A percentile compares a stretch with the other conserved stretches of the same genome.
phyloP scores from a whole-genome alignment of 202 grass and related monocot species.

The Elaeis oleifera region DNA sequence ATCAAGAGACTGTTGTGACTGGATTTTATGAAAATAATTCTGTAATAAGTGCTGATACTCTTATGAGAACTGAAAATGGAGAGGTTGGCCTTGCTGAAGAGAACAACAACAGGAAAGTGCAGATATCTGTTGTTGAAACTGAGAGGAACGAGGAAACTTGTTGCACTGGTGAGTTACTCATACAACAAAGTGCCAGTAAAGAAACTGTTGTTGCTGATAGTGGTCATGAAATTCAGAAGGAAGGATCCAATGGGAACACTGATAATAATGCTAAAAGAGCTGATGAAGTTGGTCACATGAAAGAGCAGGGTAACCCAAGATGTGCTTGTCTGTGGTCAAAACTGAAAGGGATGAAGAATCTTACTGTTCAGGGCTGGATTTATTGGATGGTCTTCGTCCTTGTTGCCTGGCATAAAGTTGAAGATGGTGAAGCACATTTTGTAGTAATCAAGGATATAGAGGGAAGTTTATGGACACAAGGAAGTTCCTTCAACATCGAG shows the following conservation, averaged over 20 bases:
- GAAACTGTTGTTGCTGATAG: not conserved
- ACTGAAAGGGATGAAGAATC: conserved; percentile 1
- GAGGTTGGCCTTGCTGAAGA: too few species aligned
- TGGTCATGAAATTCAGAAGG: not conserved
- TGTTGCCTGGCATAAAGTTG: not conserved
- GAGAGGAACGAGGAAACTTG: too few species aligned
- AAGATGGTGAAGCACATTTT: not conserved
- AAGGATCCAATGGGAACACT: not conserved
- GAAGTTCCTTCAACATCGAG: not conserved
- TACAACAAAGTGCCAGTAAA: too few species aligned
- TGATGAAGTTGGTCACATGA: not conserved
- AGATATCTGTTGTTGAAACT: too few species aligned
- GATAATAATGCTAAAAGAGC: not conserved
- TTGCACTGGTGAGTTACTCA: too few species aligned
- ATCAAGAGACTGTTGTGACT: too few species aligned
- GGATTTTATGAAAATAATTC: too few species aligned
- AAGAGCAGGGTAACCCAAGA: not conserved
- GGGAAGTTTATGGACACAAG: not conserved
- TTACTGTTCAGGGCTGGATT: not conserved
- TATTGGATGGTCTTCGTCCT: not conserved
- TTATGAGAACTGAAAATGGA: too few species aligned
- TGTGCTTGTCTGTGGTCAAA: not conserved
- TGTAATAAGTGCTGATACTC: too few species aligned
- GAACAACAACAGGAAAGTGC: too few species aligned
- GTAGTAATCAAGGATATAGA: not conserved